Base-by-base conservation (phyloP, 176 grass and related monocot genomes). In the Elaeis guineensis region DNA sequence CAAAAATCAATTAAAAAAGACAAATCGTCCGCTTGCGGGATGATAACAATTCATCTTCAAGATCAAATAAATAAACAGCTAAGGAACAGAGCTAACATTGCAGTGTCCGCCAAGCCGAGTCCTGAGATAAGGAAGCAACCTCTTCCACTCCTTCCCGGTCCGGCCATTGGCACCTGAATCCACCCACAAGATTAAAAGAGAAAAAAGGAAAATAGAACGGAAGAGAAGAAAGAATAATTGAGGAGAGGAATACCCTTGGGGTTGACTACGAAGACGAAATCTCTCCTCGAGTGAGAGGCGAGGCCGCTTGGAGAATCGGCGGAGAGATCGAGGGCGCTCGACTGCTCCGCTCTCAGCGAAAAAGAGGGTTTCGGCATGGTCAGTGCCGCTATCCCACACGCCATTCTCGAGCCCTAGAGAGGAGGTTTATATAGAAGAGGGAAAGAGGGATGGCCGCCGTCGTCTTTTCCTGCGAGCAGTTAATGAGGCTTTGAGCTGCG, bases 101-200 rank as follows among this genome's bases (percentile, higher is more conserved):
- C 83, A 97, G 24, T 83, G 78, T 49, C 85, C 81, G 25, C 72
- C 78, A 30, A 97, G 87, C 62, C 87, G 81, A 69, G 84, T 91
- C 39, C 59, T 78, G 65, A 97, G 81, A 58, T 83, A 61, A 7
- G 93, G 87, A 64, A 97, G 81, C 72, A 97, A 55, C 65, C 85
- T 86, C 75, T 85, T 97, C 93, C 93, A 97, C 58, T 97, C 80
- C 69, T 82, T 88, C 17, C 93, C 87, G 18, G 93, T 97, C 62
- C 81, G 73, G 20, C 93, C 93, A 72, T 91, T 97, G 56, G 93
- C 81, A 61, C 92, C 87, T 91, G 71, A 69, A 54, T 44, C 53
- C 21, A 15, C 19, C 24, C 5, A 21, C 23, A 78, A 4, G 55
- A 0, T 56, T 59, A 1, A 17, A 3, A 24, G 15, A 35, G 7